A percentile compares a stretch with the other conserved stretches of the same genome.
Conservation (phyloP, 352 stramenopile genomes). For the Phytophthora constricta region DNA sequence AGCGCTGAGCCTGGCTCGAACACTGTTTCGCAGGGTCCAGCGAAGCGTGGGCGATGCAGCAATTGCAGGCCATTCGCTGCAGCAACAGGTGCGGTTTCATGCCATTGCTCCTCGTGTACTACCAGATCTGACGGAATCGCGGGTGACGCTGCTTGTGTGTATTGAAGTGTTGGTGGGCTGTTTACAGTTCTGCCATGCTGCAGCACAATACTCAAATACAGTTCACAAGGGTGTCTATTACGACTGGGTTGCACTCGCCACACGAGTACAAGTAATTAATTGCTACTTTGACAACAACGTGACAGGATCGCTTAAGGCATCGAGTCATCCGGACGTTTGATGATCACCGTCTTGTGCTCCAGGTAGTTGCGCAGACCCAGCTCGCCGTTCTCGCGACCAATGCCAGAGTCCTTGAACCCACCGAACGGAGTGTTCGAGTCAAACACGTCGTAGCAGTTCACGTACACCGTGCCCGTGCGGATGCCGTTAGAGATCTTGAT, state of each 20-base stretch:
- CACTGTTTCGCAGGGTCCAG: too few relatives aligned
- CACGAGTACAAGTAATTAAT: neutral
- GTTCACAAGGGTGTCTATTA: neutral
- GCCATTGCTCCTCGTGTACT: too few relatives aligned
- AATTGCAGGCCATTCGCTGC: neutral
- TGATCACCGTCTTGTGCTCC: slow-evolving; percentile 77
- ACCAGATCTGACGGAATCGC: too few relatives aligned
- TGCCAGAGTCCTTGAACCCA: slow-evolving; percentile 84
- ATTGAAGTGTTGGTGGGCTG: too few relatives aligned
- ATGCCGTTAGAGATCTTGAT: slow-evolving; percentile 89
- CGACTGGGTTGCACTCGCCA: neutral
- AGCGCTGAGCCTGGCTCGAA: too few relatives aligned
- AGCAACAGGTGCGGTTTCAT: neutral
- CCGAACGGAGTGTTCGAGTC: slow-evolving; percentile 88
- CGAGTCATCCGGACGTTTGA: slow-evolving; percentile 56
- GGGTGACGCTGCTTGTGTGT: too few relatives aligned
- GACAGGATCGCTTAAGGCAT: slow-evolving; percentile 21
- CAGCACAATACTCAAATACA: too few relatives aligned
- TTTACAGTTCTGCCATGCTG: too few relatives aligned
- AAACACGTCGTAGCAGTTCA: slow-evolving; percentile 94
- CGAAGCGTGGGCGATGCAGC: too few relatives aligned
- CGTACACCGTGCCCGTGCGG: slow-evolving; percentile 91
- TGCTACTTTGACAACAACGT: too few relatives aligned
- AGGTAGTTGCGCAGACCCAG: slow-evolving; percentile 75
- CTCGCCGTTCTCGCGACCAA: slow-evolving; percentile 80